Evolutionary conservation across 208 protist genomes (phyloP).

Genomic region (Leishmania braziliensis): DNA sequence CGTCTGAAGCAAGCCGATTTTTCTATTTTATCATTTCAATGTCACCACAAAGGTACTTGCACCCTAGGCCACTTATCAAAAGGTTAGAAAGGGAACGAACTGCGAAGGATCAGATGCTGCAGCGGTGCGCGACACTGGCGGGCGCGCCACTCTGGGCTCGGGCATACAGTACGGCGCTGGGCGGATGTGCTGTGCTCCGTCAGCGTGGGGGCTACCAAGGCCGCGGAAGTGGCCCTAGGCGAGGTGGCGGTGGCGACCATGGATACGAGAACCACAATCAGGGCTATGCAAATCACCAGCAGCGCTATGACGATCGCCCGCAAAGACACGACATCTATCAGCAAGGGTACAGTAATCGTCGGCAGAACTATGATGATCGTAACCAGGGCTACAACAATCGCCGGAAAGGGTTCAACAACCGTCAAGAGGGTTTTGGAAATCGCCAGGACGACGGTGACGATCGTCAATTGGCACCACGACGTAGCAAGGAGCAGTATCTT

Average conservation of each 20-base stretch:
- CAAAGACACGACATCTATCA: conserved; percentile 6
- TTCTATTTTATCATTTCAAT: background rate
- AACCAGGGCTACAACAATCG: background rate
- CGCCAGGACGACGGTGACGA: conserved; percentile 8
- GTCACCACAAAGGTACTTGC: background rate
- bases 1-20: background rate
- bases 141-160: conserved; percentile 3
- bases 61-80: background rate
- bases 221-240: conserved; percentile 1
- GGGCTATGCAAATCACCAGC: conserved; percentile 10
- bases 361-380: background rate
- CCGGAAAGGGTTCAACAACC: conserved; percentile 9
- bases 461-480: background rate
- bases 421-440: conserved; percentile 1
- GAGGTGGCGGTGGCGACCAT: background rate
- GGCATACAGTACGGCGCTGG: conserved; percentile 16
- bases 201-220: conserved; percentile 20
- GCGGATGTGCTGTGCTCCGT: background rate
- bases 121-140: background rate
- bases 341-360: conserved; percentile 11
- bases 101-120: conserved; percentile 2
- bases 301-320: conserved; percentile 9
- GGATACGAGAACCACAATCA: conserved; percentile 14
- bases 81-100: background rate
- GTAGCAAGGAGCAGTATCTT: conserved; percentile 36